phyloP scores from a whole-genome alignment of 2,329 filamentous ascomycete genomes.

The Sordariomycetes sp. region DNA sequence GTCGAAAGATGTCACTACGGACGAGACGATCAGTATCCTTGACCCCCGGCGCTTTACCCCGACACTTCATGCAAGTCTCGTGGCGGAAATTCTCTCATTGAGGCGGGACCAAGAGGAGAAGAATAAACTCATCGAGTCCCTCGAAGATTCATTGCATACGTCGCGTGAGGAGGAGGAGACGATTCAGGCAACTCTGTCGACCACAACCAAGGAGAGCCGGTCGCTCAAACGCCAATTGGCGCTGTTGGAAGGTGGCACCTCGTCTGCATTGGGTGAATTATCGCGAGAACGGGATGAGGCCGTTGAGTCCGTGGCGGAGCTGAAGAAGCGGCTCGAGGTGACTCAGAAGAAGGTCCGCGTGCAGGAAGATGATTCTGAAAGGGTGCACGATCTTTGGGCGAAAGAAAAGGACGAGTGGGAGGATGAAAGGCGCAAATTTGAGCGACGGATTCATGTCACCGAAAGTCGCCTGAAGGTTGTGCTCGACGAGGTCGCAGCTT shows the following conservation, averaged over 20 bases:
- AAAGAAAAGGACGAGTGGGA: constrained; percentile 80
- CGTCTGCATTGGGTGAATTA: constrained; percentile 74
- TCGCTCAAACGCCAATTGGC: constrained; percentile 78
- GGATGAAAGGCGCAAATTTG: constrained; percentile 68
- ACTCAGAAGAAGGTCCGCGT: constrained; percentile 66
- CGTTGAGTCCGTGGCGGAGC: constrained; percentile 59
- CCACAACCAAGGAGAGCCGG: constrained; percentile 63
- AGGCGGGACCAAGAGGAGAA: constrained; percentile 88
- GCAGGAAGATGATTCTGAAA: constrained; percentile 75
- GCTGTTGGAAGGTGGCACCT: constrained; percentile 76
- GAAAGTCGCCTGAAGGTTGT: constrained; percentile 77
- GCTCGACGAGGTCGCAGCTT: constrained; percentile 73
- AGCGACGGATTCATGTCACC: constrained; percentile 80
- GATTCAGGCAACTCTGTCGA: constrained; percentile 50
- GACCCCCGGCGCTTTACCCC: constrained; percentile 92
- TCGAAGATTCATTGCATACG: constrained; percentile 66
- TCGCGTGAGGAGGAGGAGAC: constrained; percentile 65
- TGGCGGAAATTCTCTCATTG: constrained; percentile 84
- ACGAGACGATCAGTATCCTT: constrained; percentile 63
- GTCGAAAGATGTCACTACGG: constrained; percentile 47
- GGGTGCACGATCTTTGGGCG: constrained; percentile 70
- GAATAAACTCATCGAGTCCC: constrained; percentile 69
- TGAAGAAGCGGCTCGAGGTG: constrained; percentile 65
- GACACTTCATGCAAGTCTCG: constrained; percentile 84
- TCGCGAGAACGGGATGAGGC: constrained; percentile 79